These are phyloP conservation scores for Prunus fruticosa DNA, from an alignment of 306 rosid genomes.

Conservation along the genomic window DNA sequence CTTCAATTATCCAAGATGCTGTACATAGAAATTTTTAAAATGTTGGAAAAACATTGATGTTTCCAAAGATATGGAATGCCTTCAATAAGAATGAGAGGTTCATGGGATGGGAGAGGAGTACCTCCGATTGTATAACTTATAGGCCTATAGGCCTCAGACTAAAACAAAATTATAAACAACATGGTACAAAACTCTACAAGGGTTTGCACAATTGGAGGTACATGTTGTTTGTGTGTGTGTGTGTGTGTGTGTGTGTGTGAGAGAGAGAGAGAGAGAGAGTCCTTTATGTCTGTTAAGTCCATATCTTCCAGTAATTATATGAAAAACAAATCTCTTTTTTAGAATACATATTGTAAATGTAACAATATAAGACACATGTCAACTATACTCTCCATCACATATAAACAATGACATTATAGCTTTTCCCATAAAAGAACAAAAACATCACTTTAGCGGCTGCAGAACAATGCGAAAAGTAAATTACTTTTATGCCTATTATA, in stretches of 20 bases:
- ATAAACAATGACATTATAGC: background rate
- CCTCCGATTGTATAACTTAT: background rate
- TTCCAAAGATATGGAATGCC: background rate
- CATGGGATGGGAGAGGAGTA: background rate
- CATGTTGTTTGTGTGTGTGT: background rate
- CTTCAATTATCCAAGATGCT: background rate
- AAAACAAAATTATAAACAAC: background rate
- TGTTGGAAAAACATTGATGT: background rate
- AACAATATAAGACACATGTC: background rate
- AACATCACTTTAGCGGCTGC: background rate
- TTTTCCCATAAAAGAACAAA: background rate
- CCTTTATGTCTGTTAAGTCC: background rate
- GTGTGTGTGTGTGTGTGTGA: background rate
- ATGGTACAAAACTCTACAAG: background rate
- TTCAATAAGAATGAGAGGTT: background rate
- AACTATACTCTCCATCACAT: background rate
- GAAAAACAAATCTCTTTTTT: background rate
- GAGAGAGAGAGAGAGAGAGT: background rate
- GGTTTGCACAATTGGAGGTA: background rate
- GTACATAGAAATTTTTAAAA: background rate
- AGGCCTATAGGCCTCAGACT: background rate
- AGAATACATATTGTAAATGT: background rate
- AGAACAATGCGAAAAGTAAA: constrained; percentile 2
- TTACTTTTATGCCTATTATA: constrained; percentile 25
- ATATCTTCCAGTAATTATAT: background rate